Percentiles rank a stretch among this genome's conserved stretches.
These are phyloP conservation scores for Pseudogymnoascus sp. DNA, from an alignment of 2,329 filamentous ascomycete genomes.

Conservation along the genomic window DNA sequence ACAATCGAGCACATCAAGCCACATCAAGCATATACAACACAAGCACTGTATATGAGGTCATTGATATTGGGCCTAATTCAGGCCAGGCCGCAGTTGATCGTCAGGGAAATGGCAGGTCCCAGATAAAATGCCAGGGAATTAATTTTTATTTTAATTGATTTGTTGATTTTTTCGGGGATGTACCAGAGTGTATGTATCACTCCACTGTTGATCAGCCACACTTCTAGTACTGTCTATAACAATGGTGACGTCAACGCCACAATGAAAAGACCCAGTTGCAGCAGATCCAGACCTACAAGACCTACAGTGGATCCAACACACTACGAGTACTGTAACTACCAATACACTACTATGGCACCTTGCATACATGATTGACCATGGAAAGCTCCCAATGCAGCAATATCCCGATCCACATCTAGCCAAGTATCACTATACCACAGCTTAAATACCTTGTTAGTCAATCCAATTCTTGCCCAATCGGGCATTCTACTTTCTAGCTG, in stretches of 20 bases:
- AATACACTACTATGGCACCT: not conserved
- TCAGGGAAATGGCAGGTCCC: slow-evolving; percentile 1
- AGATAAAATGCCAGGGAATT: not conserved
- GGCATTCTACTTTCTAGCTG: not conserved
- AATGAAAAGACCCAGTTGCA: not conserved
- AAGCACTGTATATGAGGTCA: not conserved
- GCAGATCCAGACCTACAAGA: slow-evolving; percentile 1
- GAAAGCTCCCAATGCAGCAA: slow-evolving; percentile 2
- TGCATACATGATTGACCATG: not conserved
- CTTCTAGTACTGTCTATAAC: not conserved
- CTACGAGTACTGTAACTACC: no score
- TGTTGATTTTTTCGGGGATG: not conserved
- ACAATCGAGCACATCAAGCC: not conserved
- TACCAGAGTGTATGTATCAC: not conserved
- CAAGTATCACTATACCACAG: not conserved
- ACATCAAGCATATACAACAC: not conserved
- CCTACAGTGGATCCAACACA: not conserved
- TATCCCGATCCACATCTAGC: not conserved
- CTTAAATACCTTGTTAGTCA: not conserved
- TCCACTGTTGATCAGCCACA: not conserved
- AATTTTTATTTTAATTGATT: not conserved
- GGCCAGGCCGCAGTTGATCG: not conserved
- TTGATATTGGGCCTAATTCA: not conserved
- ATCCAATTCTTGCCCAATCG: not conserved
- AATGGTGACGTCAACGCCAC: slow-evolving; percentile 6